Evolutionary conservation across 2,329 filamentous ascomycete genomes (phyloP), one percentile per base, ranked within the genome.

Genomic region (Fusarium albosuccineum): DNA sequence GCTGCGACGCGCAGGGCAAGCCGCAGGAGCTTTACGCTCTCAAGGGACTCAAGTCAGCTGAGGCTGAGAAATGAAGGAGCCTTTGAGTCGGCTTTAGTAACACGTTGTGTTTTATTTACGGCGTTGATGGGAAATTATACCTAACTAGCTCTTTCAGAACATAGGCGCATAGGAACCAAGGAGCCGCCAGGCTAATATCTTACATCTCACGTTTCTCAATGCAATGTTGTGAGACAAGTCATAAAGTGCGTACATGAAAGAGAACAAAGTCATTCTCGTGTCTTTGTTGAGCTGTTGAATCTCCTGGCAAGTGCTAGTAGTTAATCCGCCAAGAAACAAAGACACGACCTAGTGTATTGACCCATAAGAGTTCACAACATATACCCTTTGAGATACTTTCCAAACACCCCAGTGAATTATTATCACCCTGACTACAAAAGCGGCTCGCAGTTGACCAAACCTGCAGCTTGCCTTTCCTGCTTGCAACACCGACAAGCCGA

Each of bases 21-120:
- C 86, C 85, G 42, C 83, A 83, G 74, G 81, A 84, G 74, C 70
- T 89, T 64, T 85, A 86, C 70, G 86, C 86, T 5, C 70, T 86
- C 62, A 74, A 76, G 39, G 45, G 39, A 11, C 29, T 63, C 33
- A 57, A 68, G 34, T 17, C 64, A n/a, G 42, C 29, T 10, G 51
- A 67, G 42, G 10, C 10, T 34, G 14, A 13, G 46, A 27, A 39
- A 8, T n/a, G 10, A 11, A 13, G 16, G 7, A 9, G 22, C 27
- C 39, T 54, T 46, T 36, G 22, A 26, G 14, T 37, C 4, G 17
- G 11, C 13, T 7, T 34, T 13, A n/a, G 10, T 41, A 13, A 13
- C 14, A 30, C 11, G 9, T 27, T 46, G 10, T 22, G 10, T 36
- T 49, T 40, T 11, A 9, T 49, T 46, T 30, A 44, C 27, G 50